Base-by-base conservation (phyloP, 2,329 filamentous ascomycete species). In the Fusarium ramigenum region DNA sequence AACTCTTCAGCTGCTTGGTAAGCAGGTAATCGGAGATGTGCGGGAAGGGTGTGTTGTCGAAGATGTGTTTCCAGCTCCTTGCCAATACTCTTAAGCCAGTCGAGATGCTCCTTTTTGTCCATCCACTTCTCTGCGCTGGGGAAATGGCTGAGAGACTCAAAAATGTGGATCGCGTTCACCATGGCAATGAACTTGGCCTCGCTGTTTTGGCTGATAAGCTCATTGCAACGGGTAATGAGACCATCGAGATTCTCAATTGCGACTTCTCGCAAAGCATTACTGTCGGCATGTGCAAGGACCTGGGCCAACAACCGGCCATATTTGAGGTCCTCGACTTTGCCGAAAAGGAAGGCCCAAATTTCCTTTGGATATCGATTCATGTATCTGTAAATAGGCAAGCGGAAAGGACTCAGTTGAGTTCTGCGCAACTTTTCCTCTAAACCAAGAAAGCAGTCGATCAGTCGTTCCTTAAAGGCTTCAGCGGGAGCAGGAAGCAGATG, bases 221-320 rank as follows among this genome's bases (percentile, higher is more conserved):
- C 91, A 58, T 88, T 89, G 74, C 90, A 92, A 49, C 89, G 87
- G 53, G 89, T 88, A 70, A 95, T 88, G 63, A 99, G 88, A 1
- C 87, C 88, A 54, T 95, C 91, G 4, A 94, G 87, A 70, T 96
- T 93, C 23, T 90, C 88, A 60, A 92, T 89, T 12, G 96, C 91
- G 42, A 92, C 90, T 54, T 93, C 91, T 57, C 96, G 89, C 47
- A 99, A 84, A 4, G 92, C 87, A 34, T 87, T 89, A 79, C 95
- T 97, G 21, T 93, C 91, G 0, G 90, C 86, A 77, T 97, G 90
- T 6, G 89, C 87, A 28, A 99, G 87, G 19, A 97, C 90, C 80
- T 99, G 96, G 1, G 94, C 93, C 72, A 99, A 91, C 81, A 99
- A 94, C 21, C 96, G 91, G 7, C 97, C 96, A 78, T 97, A 97